Conservation (phyloP, 805 yeast genomes). For the Sugiyamaella floridensis region DNA sequence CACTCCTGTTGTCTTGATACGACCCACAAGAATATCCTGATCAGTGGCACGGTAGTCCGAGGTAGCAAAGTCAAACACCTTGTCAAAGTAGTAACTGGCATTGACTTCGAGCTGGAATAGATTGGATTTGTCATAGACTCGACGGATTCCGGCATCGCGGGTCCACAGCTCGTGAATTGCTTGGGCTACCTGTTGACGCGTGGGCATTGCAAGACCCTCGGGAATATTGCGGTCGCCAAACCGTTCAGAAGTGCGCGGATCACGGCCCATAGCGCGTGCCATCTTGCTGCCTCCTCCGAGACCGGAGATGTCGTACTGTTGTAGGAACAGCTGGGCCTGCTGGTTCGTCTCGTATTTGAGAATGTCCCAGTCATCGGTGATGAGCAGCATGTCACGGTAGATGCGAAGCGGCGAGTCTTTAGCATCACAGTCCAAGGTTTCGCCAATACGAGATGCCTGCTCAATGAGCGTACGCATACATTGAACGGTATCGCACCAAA, state of each 20-base stretch:
- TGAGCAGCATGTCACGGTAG: conserved; percentile 35
- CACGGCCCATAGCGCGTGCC: conserved; percentile 3
- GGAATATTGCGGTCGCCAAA: conserved; percentile 2
- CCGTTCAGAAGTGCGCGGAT: neutral
- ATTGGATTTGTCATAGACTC: conserved; percentile 40
- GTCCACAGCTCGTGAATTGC: conserved; percentile 69
- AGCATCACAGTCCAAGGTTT: conserved; percentile 59
- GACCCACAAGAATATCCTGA: conserved; percentile 78
- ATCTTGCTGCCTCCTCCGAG: neutral
- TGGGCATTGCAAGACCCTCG: neutral
- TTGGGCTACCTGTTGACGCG: conserved; percentile 45
- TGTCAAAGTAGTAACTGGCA: conserved; percentile 73
- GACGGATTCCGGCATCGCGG: conserved; percentile 57
- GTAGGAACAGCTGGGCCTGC: conserved; percentile 60
- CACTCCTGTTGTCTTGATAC: conserved; percentile 94
- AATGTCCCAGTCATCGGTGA: conserved; percentile 8
- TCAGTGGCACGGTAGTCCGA: conserved; percentile 65
- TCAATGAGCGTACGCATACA: conserved; percentile 71
- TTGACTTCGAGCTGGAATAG: conserved; percentile 82
- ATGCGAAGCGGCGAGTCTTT: conserved; percentile 26
- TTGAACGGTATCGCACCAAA: conserved; percentile 88
- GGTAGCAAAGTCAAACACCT: conserved; percentile 57
- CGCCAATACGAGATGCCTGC: conserved; percentile 64
- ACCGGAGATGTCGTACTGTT: conserved; percentile 37
- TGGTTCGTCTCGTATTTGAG: conserved; percentile 27